phyloP scores from a whole-genome alignment of 352 stramenopile species.

The Globisporangium megalacanthum region DNA sequence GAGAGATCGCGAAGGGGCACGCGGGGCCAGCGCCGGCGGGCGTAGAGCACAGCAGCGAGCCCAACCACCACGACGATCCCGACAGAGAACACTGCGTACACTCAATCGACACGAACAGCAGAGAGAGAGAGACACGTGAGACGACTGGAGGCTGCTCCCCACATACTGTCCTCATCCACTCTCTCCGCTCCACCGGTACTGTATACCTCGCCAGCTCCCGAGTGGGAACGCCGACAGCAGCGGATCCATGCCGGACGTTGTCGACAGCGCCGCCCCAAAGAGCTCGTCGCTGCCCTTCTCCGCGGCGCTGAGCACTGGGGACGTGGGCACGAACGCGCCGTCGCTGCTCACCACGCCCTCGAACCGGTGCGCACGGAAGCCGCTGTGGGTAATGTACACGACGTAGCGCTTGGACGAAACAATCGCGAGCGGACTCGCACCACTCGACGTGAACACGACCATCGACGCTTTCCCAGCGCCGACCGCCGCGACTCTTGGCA shows the following conservation, averaged over 20 bases:
- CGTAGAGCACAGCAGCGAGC: constrained; percentile 40
- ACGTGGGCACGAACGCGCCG: constrained; percentile 20
- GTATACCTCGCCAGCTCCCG: constrained; percentile 45
- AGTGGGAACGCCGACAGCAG: constrained; percentile 38
- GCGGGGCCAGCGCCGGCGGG: constrained; percentile 35
- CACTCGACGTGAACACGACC: constrained; percentile 30
- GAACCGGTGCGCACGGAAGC: constrained; percentile 44
- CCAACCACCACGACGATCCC: constrained; percentile 43
- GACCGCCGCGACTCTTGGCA: constrained; percentile 28
- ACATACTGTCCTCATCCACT: neutral
- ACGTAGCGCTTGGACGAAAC: constrained; percentile 25
- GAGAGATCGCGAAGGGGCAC: constrained; percentile 10
- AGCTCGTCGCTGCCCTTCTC: constrained; percentile 19
- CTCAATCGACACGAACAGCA: neutral
- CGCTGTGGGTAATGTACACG: constrained; percentile 65
- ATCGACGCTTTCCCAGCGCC: constrained; percentile 17
- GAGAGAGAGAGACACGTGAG: neutral
- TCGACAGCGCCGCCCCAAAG: constrained; percentile 27
- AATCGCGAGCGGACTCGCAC: constrained; percentile 12
- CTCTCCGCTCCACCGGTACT: neutral
- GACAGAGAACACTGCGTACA: constrained; percentile 38
- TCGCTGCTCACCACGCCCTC: constrained; percentile 36
- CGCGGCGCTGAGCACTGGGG: constrained; percentile 2
- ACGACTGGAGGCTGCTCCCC: neutral
- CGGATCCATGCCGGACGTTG: constrained; percentile 18